phyloP scores from a whole-genome alignment of 2,329 filamentous ascomycete genomes.

The Colletotrichum zoysiae region DNA sequence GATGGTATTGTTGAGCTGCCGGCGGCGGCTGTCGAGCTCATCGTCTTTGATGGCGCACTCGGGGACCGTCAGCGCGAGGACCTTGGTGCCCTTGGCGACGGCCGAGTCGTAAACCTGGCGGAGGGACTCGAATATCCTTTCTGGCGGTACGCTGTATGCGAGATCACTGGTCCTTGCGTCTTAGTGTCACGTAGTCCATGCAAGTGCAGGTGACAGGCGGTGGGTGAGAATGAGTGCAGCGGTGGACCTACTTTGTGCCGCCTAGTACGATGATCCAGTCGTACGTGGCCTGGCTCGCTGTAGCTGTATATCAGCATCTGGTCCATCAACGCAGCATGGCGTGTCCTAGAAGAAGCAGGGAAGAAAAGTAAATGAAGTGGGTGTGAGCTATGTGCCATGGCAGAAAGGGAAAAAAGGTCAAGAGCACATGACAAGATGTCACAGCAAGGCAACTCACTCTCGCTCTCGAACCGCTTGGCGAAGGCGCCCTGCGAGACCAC shows the following conservation, averaged over 20 bases:
- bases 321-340: not conserved
- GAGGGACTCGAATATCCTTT: conserved; percentile 63
- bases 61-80: conserved; percentile 74
- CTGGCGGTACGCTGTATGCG: conserved; percentile 52
- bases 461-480: conserved; percentile 48
- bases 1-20: conserved; percentile 66
- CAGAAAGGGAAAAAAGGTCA: too few species aligned
- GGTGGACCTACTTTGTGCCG: conserved; percentile 68
- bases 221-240: not conserved
- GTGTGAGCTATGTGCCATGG: not conserved
- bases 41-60: conserved; percentile 56
- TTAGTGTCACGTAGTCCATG: conserved; percentile 1
- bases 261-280: conserved; percentile 75
- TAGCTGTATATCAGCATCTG: conserved; percentile 29
- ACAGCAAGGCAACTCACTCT: conserved; percentile 48
- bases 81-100: conserved; percentile 62
- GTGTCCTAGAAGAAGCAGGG: too few species aligned
- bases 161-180: conserved; percentile 60
- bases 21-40: conserved; percentile 52
- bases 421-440: not conserved
- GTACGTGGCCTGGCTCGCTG: conserved; percentile 48
- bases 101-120: conserved; percentile 64
- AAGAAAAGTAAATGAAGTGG: not conserved
- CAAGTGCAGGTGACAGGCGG: too few species aligned
- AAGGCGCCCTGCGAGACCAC: conserved; percentile 55